phyloP scores from a whole-genome alignment of 108 stramenopile species.

The Mediolabrus comicus region DNA sequence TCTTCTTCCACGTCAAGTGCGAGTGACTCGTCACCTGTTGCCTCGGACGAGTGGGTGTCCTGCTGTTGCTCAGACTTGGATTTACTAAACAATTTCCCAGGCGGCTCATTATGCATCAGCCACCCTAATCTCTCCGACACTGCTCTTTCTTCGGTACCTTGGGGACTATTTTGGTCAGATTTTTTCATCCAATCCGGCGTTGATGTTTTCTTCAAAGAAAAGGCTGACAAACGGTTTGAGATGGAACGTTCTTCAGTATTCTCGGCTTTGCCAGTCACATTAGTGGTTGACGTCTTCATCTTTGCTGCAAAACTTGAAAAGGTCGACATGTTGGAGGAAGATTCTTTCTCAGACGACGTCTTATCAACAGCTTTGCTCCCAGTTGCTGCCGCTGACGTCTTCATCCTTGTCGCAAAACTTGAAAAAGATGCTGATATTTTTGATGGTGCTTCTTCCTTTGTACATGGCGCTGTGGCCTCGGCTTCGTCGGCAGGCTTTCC shows the following conservation, averaged over 20 bases:
- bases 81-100: not conserved
- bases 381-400: not conserved
- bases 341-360: conserved; percentile 4
- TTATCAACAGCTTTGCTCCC: not conserved
- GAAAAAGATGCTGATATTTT: conserved; percentile 9
- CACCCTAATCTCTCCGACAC: conserved; percentile 1
- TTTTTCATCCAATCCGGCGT: not conserved
- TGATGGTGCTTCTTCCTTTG: not conserved
- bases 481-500: not conserved
- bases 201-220: not conserved
- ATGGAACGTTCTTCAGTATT: not conserved
- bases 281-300: not conserved
- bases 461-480: not conserved
- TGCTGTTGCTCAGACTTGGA: not conserved
- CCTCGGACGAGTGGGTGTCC: not conserved
- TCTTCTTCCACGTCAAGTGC: conserved; percentile 1
- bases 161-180: not conserved
- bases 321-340: conserved; percentile 6
- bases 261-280: not conserved
- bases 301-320: not conserved
- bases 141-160: not conserved
- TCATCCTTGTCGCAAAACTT: conserved; percentile 21
- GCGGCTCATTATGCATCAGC: not conserved
- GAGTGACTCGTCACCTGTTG: not conserved
- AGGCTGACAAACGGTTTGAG: not conserved